These are phyloP conservation scores for Apophysomyces elegans DNA, from an alignment of 371 early-diverging fungal species.

Conservation along the genomic window DNA sequence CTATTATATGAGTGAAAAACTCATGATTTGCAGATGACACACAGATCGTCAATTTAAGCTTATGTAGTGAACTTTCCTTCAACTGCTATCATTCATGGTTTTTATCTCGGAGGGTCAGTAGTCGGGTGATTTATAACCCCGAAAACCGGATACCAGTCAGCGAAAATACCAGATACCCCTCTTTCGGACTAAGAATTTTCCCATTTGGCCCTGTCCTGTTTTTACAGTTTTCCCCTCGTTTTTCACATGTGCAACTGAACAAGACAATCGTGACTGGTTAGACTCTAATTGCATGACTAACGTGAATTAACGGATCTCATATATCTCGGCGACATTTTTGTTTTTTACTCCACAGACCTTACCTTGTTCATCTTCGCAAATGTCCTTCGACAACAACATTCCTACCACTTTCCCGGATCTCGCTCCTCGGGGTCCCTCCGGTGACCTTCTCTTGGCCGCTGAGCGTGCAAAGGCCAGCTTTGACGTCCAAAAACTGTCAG, in stretches of 20 bases:
- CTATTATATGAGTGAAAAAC: not conserved
- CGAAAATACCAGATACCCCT: too few relatives aligned
- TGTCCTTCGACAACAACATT: constrained; percentile 42
- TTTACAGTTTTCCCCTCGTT: too few relatives aligned
- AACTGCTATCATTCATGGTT: too few relatives aligned
- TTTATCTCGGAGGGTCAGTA: too few relatives aligned
- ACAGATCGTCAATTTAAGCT: too few relatives aligned
- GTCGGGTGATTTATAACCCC: too few relatives aligned
- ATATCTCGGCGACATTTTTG: not conserved
- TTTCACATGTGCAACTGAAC: too few relatives aligned
- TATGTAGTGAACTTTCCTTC: too few relatives aligned
- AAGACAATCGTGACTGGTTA: too few relatives aligned
- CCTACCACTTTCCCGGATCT: constrained; percentile 57
- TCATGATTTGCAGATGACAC: not conserved
- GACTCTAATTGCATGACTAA: constrained; percentile 4
- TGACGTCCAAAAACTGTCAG: constrained; percentile 55
- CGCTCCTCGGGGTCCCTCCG: constrained; percentile 58
- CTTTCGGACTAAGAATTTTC: too few relatives aligned
- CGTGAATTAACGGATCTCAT: constrained; percentile 8
- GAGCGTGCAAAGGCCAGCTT: constrained; percentile 64
- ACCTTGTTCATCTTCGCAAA: constrained; percentile 8
- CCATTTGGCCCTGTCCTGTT: too few relatives aligned
- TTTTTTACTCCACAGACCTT: constrained; percentile 3
- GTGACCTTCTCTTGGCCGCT: constrained; percentile 58
- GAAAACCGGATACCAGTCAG: too few relatives aligned